Percentiles rank a stretch among this genome's conserved stretches.
Conservation (phyloP, 2,329 filamentous ascomycete genomes). For the Macrophomina phaseolina region DNA sequence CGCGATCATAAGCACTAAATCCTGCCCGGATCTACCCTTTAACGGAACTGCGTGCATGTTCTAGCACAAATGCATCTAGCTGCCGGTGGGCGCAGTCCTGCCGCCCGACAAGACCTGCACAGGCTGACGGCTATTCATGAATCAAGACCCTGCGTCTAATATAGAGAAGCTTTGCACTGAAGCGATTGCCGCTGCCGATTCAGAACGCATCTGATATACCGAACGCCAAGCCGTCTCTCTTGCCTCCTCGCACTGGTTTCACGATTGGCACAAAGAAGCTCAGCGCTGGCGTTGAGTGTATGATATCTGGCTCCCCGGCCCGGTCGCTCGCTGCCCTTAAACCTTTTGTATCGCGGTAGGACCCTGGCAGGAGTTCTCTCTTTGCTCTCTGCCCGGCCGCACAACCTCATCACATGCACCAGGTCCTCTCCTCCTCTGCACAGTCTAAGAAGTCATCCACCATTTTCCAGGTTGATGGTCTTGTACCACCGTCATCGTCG, state of each 20-base stretch:
- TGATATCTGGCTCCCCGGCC: neutral
- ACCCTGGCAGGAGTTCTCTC: neutral
- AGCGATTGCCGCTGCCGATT: constrained; percentile 7
- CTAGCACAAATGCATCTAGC: constrained; percentile 12
- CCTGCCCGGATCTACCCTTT: constrained; percentile 22
- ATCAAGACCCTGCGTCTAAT: constrained; percentile 20
- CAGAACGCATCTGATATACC: constrained; percentile 15
- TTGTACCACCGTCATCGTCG: neutral
- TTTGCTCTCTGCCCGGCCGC: neutral
- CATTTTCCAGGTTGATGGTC: neutral
- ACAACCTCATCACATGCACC: neutral
- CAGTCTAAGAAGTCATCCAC: neutral
- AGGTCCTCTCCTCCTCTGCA: neutral
- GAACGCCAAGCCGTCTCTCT: neutral
- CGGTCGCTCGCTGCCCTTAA: neutral
- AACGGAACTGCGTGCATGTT: constrained; percentile 18
- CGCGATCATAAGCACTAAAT: constrained; percentile 19
- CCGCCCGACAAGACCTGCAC: constrained; percentile 1
- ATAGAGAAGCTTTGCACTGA: constrained; percentile 16
- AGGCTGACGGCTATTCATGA: constrained; percentile 1
- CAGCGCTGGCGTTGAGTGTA: neutral
- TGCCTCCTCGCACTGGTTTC: neutral
- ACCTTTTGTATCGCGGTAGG: neutral
- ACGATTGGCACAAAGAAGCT: neutral
- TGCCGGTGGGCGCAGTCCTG: neutral